Evolutionary conservation across 805 yeast genomes (phyloP).

Genomic region (Lachancea waltii): DNA sequence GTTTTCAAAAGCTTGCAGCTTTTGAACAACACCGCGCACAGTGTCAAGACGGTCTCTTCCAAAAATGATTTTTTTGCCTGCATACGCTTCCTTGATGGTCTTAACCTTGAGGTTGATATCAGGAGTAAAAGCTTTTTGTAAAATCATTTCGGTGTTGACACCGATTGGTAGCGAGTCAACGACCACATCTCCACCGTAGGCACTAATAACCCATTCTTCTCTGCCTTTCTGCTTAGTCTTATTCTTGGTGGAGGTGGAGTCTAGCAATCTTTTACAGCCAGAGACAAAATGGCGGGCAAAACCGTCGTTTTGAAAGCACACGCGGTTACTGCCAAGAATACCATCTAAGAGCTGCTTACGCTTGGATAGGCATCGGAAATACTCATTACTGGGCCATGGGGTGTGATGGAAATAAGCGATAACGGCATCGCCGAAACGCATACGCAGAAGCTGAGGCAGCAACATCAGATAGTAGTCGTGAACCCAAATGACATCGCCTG

Average conservation of each 20-base stretch:
- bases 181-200: constrained; percentile 70
- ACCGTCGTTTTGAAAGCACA: constrained; percentile 80
- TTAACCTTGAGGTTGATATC: constrained; percentile 55
- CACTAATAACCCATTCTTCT: constrained; percentile 40
- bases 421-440: constrained; percentile 55
- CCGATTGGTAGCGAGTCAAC: constrained; percentile 84
- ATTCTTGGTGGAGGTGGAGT: constrained; percentile 53
- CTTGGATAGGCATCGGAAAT: constrained; percentile 82
- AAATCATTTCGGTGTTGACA: constrained; percentile 66
- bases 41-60: constrained; percentile 92
- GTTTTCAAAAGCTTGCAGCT: constrained; percentile 82
- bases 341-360: constrained; percentile 82
- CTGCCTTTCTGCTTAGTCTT: constrained; percentile 18
- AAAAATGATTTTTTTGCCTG: constrained; percentile 68
- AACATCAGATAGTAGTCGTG: constrained; percentile 83
- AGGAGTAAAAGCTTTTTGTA: constrained; percentile 45
- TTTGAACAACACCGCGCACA: constrained; percentile 91
- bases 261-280: constrained; percentile 81
- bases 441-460: constrained; percentile 75
- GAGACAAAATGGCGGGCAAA: constrained; percentile 88
- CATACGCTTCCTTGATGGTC: constrained; percentile 57
- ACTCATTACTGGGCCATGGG: constrained; percentile 94
- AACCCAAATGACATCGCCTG: constrained; percentile 90
- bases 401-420: constrained; percentile 79
- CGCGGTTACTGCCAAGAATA: constrained; percentile 79